A percentile compares a stretch with the other conserved stretches of the same genome.
Evolutionary conservation across 345 rosid genomes (phyloP).

Genomic region (Trapa bicornis): DNA sequence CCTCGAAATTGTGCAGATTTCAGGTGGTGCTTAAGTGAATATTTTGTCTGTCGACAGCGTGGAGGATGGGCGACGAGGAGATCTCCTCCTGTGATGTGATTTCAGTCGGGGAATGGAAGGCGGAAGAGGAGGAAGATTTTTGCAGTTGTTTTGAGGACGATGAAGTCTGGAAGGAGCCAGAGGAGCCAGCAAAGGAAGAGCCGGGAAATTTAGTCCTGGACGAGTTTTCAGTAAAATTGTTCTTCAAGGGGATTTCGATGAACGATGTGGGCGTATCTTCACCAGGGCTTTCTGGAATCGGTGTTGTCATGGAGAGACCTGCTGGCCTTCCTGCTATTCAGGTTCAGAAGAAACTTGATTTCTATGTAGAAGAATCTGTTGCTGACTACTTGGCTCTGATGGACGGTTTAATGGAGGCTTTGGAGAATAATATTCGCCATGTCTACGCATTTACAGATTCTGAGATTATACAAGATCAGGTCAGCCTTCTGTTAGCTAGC

Average conservation of each 20-base stretch:
- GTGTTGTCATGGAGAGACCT: conserved; percentile 73
- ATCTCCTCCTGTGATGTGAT: conserved; percentile 16
- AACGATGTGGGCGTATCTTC: conserved; percentile 38
- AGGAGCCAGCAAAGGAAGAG: conserved; percentile 37
- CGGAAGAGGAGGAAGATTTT: conserved; percentile 83
- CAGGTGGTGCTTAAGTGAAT: background rate
- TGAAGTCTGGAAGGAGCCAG: conserved; percentile 73
- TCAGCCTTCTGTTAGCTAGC: conserved; percentile 9
- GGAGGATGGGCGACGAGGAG: conserved; percentile 41
- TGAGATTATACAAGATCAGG: conserved; percentile 55
- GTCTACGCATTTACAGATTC: conserved; percentile 81
- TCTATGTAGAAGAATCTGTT: conserved; percentile 66
- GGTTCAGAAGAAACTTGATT: conserved; percentile 85
- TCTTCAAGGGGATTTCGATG: conserved; percentile 70
- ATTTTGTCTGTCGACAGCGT: background rate
- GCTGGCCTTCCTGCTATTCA: conserved; percentile 39
- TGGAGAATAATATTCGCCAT: conserved; percentile 36
- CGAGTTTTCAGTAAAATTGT: conserved; percentile 74
- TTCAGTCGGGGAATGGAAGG: conserved; percentile 29
- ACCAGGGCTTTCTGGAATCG: conserved; percentile 70
- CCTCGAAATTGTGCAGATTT: background rate
- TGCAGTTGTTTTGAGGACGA: conserved; percentile 89
- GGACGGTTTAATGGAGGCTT: conserved; percentile 75
- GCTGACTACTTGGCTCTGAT: conserved; percentile 76
- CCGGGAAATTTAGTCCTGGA: conserved; percentile 23